Base-by-base conservation (phyloP, 2,329 filamentous ascomycete genomes). In the Gaeumannomyces sp. region DNA sequence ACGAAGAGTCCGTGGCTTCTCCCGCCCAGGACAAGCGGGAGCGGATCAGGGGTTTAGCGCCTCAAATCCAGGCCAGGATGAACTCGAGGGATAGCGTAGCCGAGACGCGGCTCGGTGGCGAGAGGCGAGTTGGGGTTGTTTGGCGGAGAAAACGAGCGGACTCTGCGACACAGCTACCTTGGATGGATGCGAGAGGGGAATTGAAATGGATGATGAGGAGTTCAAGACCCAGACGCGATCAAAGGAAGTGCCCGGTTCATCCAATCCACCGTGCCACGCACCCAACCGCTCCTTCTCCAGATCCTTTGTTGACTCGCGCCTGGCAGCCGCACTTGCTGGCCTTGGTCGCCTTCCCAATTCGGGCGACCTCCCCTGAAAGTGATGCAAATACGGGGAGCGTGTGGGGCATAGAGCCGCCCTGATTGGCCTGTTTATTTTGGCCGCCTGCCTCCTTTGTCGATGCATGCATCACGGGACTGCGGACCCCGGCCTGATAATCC, bases 401-500 rank as follows among this genome's bases (percentile, higher is more conserved):
- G 57, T 59, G 57, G 57, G 28, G 57, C 25, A 29, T 27, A 1
- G 11, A 8, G 57, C 22, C 5, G 25, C 11, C 57, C 35, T 67
- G 65, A 68, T 69, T 69, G 68, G 68, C 61, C 19, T n/a, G 19
- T 53, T 33, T 45, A 16, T 53, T 53, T 31, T 61, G 59, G 45
- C 57, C 35, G 31, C 38, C 22, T 59, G 62, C 29, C 35, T 50
- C 60, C 58, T n/a, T 64, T 50, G 57, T 61, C 60, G 50, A 59
- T 57, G 64, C 64, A 38, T 60, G 63, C 64, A 65, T 22, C 45
- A 53, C 22, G 28, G 28, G 60, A 28, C 59, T 38, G 57, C 53
- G 35, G 14, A 61, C 56, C 59, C 62, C 33, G 61, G 64, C 62
- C 59, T 67, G 67, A 66, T 69, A 69, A 70, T 70, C 67, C 61